Evolutionary conservation across 805 yeast species (phyloP), one percentile per base, ranked within the genome.

Genomic region (Saccharomyces eubayanus): DNA sequence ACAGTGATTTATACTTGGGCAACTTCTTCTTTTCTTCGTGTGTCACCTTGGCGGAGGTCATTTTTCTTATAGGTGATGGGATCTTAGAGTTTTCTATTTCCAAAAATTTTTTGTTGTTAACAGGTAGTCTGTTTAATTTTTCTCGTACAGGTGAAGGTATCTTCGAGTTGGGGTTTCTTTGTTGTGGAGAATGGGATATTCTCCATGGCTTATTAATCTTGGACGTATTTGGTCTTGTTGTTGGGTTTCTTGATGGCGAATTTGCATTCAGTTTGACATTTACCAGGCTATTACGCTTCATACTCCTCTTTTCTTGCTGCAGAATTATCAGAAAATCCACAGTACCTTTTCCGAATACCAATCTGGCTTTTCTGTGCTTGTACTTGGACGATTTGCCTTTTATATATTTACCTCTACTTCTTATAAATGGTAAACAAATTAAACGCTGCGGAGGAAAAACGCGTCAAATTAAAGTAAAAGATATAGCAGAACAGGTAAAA

Each of bases 251-350:
- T 36, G 52, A 48, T 8, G 51, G 56, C n/a, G 54, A 52, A 6
- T 55, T 56, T 40, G 51, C 55, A 46, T 60, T 62, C 47, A 64
- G 47, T 24, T 64, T 51, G 64, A 64, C 58, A 24, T 60, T 59
- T 12, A 64, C 51, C 47, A 64, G 50, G 49, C 60, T 55, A 47
- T 62, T 64, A 20, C 65, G 57, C 53, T 64, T 66, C 27, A 57
- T 58, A 54, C 20, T 24, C 54, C 58, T 16, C 53, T 54, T 36
- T 51, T 43, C 31, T 48, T 31, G 40, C 30, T 11, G 45, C 46
- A 24, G 16, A 31, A 6, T 11, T 36, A 36, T 36, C 6, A 16
- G 21, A 36, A n/a, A 16, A 3, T n/a, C 12, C 11, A 3, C 6
- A 6, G 5, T 36, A 3, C 24, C 16, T 36, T 36, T 16, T 21